Base-by-base conservation (phyloP, 2,329 filamentous ascomycete genomes). In the Pseudogymnoascus sp. region DNA sequence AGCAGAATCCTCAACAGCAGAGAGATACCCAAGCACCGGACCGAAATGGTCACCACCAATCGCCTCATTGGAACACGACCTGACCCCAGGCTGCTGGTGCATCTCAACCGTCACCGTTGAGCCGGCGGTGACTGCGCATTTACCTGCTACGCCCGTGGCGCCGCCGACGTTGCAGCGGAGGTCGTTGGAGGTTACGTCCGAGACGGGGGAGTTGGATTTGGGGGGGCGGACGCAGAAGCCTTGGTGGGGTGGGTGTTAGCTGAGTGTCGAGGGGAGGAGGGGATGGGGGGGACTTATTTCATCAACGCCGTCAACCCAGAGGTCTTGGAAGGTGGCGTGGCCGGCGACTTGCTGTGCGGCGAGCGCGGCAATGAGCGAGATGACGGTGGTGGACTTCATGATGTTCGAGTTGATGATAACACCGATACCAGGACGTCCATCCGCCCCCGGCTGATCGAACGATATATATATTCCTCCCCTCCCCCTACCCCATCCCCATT, bases 31-130 rank as follows among this genome's bases (percentile, higher is more conserved):
- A 59, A 81, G 76, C 25, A 83, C 79, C 1, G 81, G 81, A 8
- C 81, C 80, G 67, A 79, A 82, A 71, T 84, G 81, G 35, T 77
- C 77, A 33, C 81, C 81, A 28, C 81, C 81, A 61, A 84, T 81
- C 18, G 80, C 81, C 65, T 81, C 77, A 47, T 74, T 76, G n/a
- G 68, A 66, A 68, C 80, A 83, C 23, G 67, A 72, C 40, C 80
- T 76, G 67, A 81, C 78, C 56, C 74, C 74, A n/a, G 73, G 73
- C 75, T 82, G 79, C 69, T 79, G 77, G 73, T 85, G 82, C 80
- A 85, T 84, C 72, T 84, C 82, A 4, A 84, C 75, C 0, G 81
- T 83, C 12, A 84, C 60, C 7, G 60, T 62, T 1, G 35, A 47
- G 6, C 60, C 60, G 16, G 79, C 79, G 21, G 72, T 71, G 25